These are phyloP conservation scores for Venturia pyrina DNA, from an alignment of 2,329 filamentous ascomycete genomes.

Conservation along the genomic window DNA sequence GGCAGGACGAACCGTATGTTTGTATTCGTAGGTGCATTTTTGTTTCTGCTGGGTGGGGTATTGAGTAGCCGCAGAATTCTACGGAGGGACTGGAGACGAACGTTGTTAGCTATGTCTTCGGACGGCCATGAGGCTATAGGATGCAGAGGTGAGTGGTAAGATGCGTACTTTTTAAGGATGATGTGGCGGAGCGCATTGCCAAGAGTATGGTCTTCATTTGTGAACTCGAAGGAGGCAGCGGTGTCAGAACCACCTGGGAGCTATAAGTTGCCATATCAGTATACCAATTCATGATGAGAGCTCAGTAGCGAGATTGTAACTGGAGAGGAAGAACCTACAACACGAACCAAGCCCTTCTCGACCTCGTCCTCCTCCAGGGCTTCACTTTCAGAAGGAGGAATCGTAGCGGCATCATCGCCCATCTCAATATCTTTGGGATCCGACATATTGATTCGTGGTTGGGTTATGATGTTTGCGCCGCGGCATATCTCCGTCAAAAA, in stretches of 20 bases:
- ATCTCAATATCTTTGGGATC: conserved; percentile 24
- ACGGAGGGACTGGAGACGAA: conserved; percentile 63
- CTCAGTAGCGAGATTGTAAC: not conserved
- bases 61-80: conserved; percentile 96
- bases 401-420: conserved; percentile 29
- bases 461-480: not conserved
- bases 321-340: not conserved
- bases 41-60: conserved; percentile 88
- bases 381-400: conserved; percentile 40
- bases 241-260: conserved; percentile 74
- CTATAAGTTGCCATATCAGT: conserved; percentile 36
- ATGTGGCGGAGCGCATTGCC: conserved; percentile 91
- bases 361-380: conserved; percentile 37
- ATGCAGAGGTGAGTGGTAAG: not conserved
- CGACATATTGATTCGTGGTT: conserved; percentile 12
- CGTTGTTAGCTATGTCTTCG: not conserved
- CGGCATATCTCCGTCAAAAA: not conserved
- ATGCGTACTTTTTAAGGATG: conserved; percentile 91
- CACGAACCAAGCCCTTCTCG: conserved; percentile 18
- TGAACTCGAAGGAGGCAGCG: conserved; percentile 90
- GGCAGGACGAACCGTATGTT: conserved; percentile 65
- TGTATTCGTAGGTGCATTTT: conserved; percentile 98
- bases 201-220: conserved; percentile 87
- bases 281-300: not conserved
- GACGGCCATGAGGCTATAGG: not conserved